Percentiles rank a stretch among this genome's conserved stretches.
phyloP scores from a whole-genome alignment of 2,329 filamentous ascomycete genomes.

The Arachnomyces sp. region DNA sequence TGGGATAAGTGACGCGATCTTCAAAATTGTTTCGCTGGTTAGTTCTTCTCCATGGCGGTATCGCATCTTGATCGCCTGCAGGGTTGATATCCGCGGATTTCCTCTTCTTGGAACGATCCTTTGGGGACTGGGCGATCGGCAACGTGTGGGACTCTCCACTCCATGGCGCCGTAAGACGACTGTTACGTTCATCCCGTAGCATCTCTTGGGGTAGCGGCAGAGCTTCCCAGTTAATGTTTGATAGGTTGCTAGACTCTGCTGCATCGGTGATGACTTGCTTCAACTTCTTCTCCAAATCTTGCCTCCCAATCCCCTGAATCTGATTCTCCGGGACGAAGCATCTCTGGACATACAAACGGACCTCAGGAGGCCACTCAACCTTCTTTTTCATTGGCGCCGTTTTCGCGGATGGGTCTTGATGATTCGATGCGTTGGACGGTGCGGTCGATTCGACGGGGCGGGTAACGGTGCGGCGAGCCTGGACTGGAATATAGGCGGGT shows the following conservation, averaged over 20 bases:
- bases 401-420: slow-evolving; percentile 20
- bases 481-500: slow-evolving; percentile 53
- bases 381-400: slow-evolving; percentile 41
- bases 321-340: slow-evolving; percentile 72
- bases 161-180: slow-evolving; percentile 29
- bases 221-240: slow-evolving; percentile 70
- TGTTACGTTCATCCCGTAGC: slow-evolving; percentile 60
- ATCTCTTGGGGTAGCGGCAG: slow-evolving; percentile 80
- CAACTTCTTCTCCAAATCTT: slow-evolving; percentile 74
- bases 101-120: slow-evolving; percentile 58
- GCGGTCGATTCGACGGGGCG: slow-evolving; percentile 25
- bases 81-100: slow-evolving; percentile 63
- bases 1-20: slow-evolving; percentile 63
- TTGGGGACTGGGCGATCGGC: slow-evolving; percentile 18
- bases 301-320: slow-evolving; percentile 51
- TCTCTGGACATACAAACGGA: slow-evolving; percentile 80
- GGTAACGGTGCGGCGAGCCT: slow-evolving; percentile 53
- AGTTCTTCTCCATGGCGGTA: slow-evolving; percentile 67
- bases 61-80: slow-evolving; percentile 43
- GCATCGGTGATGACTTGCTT: slow-evolving; percentile 78
- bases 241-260: slow-evolving; percentile 63
- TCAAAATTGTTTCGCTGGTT: slow-evolving; percentile 55
- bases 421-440: slow-evolving; percentile 8
- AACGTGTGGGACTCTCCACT: slow-evolving; percentile 11
- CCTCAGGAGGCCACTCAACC: slow-evolving; percentile 71